Evolutionary conservation across 1,139 yeast genomes (phyloP).

Genomic region (Pichia sp.): DNA sequence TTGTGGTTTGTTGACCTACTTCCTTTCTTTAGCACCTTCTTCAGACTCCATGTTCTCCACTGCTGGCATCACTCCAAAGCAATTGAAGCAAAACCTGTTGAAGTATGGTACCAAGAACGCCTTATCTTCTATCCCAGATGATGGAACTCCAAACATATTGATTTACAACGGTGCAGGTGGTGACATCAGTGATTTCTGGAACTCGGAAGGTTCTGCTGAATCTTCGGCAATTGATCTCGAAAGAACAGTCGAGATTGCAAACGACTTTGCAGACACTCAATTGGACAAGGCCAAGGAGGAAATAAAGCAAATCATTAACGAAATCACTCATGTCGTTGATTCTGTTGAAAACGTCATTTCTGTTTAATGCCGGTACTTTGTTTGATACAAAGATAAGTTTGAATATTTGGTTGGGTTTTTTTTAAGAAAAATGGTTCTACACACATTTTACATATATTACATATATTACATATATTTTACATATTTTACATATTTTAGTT

Average conservation of each 20-base stretch:
- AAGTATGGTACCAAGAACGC: conserved; percentile 70
- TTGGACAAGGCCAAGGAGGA: conserved; percentile 21
- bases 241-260: conserved; percentile 21
- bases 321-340: conserved; percentile 16
- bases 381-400: neutral
- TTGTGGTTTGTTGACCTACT: conserved; percentile 85
- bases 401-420: conserved; percentile 2
- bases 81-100: conserved; percentile 82
- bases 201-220: conserved; percentile 16
- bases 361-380: neutral
- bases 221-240: conserved; percentile 17
- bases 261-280: conserved; percentile 19
- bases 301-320: conserved; percentile 23
- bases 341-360: conserved; percentile 9
- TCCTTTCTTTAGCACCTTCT: conserved; percentile 85
- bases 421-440: neutral
- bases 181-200: conserved; percentile 73
- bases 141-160: conserved; percentile 72
- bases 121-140: conserved; percentile 69
- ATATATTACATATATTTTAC: neutral
- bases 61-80: conserved; percentile 70
- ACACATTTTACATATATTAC: neutral
- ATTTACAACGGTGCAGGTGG: conserved; percentile 93
- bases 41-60: conserved; percentile 62
- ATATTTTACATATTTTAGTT: neutral